Conservation (phyloP, 805 yeast genomes). For the Ogataea glucozyma region DNA sequence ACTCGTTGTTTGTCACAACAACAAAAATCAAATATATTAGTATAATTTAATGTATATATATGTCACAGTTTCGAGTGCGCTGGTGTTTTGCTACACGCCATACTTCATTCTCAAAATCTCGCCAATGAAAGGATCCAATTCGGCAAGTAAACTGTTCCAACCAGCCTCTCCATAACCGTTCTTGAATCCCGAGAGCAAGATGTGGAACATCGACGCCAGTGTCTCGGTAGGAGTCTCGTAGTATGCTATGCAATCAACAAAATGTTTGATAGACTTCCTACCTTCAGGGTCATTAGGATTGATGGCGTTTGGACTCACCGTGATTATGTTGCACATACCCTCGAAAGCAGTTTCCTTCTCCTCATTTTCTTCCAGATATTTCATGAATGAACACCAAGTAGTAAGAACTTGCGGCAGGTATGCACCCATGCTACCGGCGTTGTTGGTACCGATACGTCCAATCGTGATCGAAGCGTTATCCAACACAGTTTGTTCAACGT, state of each 20-base stretch:
- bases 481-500: conserved; percentile 61
- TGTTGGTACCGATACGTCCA: conserved; percentile 75
- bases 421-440: conserved; percentile 59
- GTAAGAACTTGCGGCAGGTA: conserved; percentile 57
- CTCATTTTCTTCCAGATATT: conserved; percentile 69
- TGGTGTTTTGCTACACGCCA: conserved; percentile 23
- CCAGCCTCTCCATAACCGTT: conserved; percentile 45
- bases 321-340: conserved; percentile 76
- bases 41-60: background rate
- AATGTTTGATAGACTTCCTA: conserved; percentile 48
- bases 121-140: conserved; percentile 28
- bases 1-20: too few species aligned
- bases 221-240: conserved; percentile 52
- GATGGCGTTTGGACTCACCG: conserved; percentile 66
- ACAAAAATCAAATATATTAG: background rate
- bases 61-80: too few species aligned
- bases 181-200: conserved; percentile 47
- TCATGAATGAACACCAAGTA: conserved; percentile 72
- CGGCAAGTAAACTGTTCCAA: conserved; percentile 27
- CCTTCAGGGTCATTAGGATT: conserved; percentile 46
- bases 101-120: conserved; percentile 30
- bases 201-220: conserved; percentile 45
- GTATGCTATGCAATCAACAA: conserved; percentile 59
- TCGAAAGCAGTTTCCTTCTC: conserved; percentile 86
- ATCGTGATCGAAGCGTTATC: conserved; percentile 90